Conservation (phyloP, 345 rosid species). For the Anacardium occidentale region DNA sequence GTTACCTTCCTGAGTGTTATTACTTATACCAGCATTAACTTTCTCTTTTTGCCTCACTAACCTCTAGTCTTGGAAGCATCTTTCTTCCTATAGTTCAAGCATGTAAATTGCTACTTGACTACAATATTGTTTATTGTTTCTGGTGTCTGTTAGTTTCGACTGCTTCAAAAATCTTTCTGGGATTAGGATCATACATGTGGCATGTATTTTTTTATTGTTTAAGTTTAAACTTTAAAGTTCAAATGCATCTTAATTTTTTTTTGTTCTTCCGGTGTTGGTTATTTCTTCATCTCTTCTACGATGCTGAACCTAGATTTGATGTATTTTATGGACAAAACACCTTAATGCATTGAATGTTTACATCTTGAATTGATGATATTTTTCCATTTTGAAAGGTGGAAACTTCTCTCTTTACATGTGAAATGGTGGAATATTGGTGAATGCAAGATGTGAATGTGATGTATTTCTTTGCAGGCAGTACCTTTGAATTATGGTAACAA, state of each 20-base stretch:
- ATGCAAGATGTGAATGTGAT: not conserved
- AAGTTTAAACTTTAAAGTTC: not conserved
- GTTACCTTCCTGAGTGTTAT: conserved; percentile 14
- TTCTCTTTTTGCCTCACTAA: not conserved
- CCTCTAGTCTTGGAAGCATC: not conserved
- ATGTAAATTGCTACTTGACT: not conserved
- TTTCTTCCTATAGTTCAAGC: not conserved
- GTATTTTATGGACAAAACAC: not conserved
- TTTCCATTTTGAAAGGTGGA: not conserved
- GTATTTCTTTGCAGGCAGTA: not conserved
- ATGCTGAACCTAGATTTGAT: not conserved
- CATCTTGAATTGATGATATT: not conserved
- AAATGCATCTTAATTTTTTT: not conserved
- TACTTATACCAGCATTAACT: not conserved
- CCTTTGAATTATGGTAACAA: not conserved
- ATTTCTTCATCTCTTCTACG: not conserved
- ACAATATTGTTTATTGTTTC: not conserved
- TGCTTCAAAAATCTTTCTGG: not conserved
- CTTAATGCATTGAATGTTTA: not conserved
- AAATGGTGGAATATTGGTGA: not conserved
- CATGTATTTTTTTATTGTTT: not conserved
- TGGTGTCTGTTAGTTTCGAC: not conserved
- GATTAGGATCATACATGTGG: not conserved
- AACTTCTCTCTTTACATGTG: not conserved
- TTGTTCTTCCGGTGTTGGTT: not conserved